A percentile compares a stretch with the other conserved stretches of the same genome.
phyloP scores from a whole-genome alignment of 2,329 filamentous ascomycete genomes.

The Fragosphaeria purpurea region DNA sequence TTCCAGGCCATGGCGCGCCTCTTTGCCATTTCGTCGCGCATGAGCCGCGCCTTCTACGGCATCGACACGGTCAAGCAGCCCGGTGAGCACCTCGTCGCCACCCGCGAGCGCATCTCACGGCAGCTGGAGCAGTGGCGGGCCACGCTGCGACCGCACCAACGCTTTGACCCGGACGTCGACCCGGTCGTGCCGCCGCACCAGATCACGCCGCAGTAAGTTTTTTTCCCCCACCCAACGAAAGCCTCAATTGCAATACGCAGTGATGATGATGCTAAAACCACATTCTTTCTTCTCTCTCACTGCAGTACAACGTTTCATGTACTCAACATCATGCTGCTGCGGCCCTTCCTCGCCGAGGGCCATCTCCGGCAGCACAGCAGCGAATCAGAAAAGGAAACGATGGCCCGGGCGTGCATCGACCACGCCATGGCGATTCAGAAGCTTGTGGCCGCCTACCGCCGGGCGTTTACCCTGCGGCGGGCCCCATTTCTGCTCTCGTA shows the following conservation, averaged over 20 bases:
- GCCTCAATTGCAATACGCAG: too few relatives aligned
- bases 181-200: not conserved
- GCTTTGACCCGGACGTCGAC: not conserved
- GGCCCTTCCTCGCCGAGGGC: constrained; percentile 29
- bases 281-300: too few relatives aligned
- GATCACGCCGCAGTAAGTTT: not conserved
- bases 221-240: too few relatives aligned
- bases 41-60: not conserved
- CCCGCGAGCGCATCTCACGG: not conserved
- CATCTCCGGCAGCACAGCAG: constrained; percentile 20
- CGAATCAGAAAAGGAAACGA: not conserved
- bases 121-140: not conserved
- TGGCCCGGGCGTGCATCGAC: constrained; percentile 13
- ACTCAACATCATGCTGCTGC: constrained; percentile 31
- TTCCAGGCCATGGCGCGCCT: not conserved
- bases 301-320: constrained; percentile 26
- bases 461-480: constrained; percentile 26
- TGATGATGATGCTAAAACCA: too few relatives aligned
- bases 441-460: constrained; percentile 25
- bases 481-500: constrained; percentile 33
- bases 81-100: not conserved
- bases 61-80: not conserved
- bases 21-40: not conserved
- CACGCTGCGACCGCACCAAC: not conserved
- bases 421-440: constrained; percentile 29